Evolutionary conservation across 768 basidiomycete species (phyloP).

Genomic region (Tephrocybe rancida): DNA sequence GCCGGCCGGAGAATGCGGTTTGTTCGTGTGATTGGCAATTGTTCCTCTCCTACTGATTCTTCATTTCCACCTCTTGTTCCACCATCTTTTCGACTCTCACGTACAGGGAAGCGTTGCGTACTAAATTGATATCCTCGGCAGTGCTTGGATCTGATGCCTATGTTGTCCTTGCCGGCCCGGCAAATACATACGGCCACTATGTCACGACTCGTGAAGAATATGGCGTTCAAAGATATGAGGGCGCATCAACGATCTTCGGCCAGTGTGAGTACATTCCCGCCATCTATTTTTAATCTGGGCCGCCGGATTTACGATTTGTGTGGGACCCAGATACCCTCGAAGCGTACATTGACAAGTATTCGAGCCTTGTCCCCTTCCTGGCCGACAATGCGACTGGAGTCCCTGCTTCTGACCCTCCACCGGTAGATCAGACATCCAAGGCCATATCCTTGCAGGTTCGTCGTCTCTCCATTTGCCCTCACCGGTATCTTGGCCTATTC

Average conservation of each 20-base stretch:
- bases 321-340: constrained; percentile 81
- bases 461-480: background rate
- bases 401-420: constrained; percentile 65
- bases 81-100: constrained; percentile 2
- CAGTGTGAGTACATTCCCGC: constrained; percentile 48
- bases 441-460: constrained; percentile 70
- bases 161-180: constrained; percentile 81
- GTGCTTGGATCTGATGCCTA: constrained; percentile 69
- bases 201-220: constrained; percentile 77
- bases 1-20: constrained; percentile 75
- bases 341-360: constrained; percentile 78
- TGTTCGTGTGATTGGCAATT: constrained; percentile 22
- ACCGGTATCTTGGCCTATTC: background rate
- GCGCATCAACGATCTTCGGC: constrained; percentile 79
- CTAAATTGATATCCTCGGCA: constrained; percentile 61
- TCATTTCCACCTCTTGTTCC: background rate
- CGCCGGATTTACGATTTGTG: too few species aligned
- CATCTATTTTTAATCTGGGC: constrained; percentile 1
- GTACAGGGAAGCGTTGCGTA: constrained; percentile 65
- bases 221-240: constrained; percentile 76
- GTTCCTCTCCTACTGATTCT: constrained; percentile 22
- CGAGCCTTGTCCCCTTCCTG: constrained; percentile 64
- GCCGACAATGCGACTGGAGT: constrained; percentile 47
- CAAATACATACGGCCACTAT: constrained; percentile 80
- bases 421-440: constrained; percentile 61